Conservation (phyloP, 2,329 filamentous ascomycete genomes). For the Fusarium torulosum region DNA sequence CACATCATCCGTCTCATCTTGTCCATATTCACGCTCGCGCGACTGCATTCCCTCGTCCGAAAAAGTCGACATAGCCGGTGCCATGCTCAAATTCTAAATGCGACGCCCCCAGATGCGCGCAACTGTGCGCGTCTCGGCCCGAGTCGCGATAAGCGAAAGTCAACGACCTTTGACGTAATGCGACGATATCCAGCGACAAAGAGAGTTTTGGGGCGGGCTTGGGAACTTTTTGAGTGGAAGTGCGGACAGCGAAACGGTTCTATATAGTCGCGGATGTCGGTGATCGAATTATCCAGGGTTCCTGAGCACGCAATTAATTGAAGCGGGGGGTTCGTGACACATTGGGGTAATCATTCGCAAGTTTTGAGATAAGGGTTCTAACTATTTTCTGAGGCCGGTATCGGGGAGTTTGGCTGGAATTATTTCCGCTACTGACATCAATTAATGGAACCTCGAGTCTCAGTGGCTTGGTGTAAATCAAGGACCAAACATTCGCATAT, state of each 20-base stretch:
- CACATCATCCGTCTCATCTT: constrained; percentile 38
- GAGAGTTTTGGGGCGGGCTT: not conserved
- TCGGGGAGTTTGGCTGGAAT: constrained; percentile 8
- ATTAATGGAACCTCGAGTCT: too few species aligned
- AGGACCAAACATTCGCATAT: too few species aligned
- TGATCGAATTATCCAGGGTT: constrained; percentile 21
- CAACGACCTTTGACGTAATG: constrained; percentile 17
- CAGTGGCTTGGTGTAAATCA: too few species aligned
- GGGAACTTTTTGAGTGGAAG: not conserved
- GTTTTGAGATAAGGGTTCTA: constrained; percentile 30
- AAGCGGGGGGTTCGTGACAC: constrained; percentile 28
- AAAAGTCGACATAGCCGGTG: constrained; percentile 20
- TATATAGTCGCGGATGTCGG: constrained; percentile 12
- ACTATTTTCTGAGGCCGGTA: constrained; percentile 18
- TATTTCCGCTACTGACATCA: constrained; percentile 12
- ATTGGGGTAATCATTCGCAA: constrained; percentile 34
- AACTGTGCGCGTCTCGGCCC: constrained; percentile 28
- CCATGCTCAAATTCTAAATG: constrained; percentile 28
- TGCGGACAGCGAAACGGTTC: not conserved
- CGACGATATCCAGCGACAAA: constrained; percentile 2
- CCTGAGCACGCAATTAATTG: constrained; percentile 40
- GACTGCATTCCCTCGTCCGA: constrained; percentile 22
- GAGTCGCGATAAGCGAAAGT: constrained; percentile 39
- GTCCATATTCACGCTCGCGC: constrained; percentile 31
- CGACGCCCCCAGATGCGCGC: constrained; percentile 28